phyloP scores from a whole-genome alignment of 1,284 basidiomycete genomes.

The Pascua sp. region DNA sequence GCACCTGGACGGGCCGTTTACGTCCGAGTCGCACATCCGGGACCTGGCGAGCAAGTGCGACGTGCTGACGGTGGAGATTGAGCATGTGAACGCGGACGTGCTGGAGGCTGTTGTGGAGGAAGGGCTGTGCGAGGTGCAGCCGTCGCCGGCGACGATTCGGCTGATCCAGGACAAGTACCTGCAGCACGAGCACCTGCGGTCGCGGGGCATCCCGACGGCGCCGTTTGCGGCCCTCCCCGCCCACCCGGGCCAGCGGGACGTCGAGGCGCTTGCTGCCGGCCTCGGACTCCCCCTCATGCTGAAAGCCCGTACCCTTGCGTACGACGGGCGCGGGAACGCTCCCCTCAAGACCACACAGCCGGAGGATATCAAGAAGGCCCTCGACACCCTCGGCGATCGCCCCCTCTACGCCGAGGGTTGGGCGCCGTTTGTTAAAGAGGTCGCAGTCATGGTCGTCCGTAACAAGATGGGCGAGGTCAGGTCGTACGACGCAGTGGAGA shows the following conservation, averaged over 20 bases:
- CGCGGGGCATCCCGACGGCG: conserved; percentile 65
- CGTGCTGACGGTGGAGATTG: conserved; percentile 92
- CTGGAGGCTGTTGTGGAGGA: conserved; percentile 64
- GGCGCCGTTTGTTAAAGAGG: conserved; percentile 84
- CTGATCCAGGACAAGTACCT: conserved; percentile 93
- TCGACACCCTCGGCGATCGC: conserved; percentile 62
- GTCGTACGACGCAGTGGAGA: conserved; percentile 92
- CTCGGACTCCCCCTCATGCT: conserved; percentile 92
- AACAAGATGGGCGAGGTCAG: conserved; percentile 67
- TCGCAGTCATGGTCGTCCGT: conserved; percentile 96
- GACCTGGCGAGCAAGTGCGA: conserved; percentile 79
- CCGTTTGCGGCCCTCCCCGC: conserved; percentile 61
- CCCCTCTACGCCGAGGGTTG: conserved; percentile 88
- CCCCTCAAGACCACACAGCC: conserved; percentile 60
- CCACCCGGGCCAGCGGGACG: conserved; percentile 52
- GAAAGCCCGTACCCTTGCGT: conserved; percentile 89
- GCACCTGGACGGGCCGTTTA: conserved; percentile 88
- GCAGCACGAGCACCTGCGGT: conserved; percentile 76
- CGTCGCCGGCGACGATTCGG: conserved; percentile 75
- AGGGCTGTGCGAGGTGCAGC: conserved; percentile 68
- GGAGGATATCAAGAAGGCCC: conserved; percentile 59
- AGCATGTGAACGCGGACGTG: conserved; percentile 84
- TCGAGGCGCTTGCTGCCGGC: conserved; percentile 56
- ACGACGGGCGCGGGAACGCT: conserved; percentile 94
- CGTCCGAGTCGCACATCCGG: conserved; percentile 73